Conservation (phyloP, 2,329 filamentous ascomycete species). For the Paraphoma chrysanthemicola region DNA sequence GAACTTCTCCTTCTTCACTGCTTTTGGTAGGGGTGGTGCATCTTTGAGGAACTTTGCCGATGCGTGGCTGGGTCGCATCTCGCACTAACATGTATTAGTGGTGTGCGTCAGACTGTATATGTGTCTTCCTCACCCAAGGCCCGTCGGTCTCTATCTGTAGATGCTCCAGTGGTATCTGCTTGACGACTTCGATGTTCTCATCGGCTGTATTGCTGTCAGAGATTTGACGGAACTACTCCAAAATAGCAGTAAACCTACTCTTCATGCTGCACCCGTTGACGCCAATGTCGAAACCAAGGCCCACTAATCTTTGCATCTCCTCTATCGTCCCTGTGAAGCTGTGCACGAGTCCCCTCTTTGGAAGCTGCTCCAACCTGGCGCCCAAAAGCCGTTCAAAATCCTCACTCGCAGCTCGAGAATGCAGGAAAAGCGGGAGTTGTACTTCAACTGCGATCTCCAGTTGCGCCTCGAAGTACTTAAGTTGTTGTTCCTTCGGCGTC, state of each 20-base stretch:
- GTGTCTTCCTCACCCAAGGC: slow-evolving; percentile 68
- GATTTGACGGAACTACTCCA: background rate
- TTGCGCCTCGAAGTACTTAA: slow-evolving; percentile 85
- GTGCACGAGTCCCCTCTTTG: slow-evolving; percentile 84
- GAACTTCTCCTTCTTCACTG: slow-evolving; percentile 97
- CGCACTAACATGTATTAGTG: slow-evolving; percentile 65
- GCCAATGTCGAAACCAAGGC: slow-evolving; percentile 86
- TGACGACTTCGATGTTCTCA: slow-evolving; percentile 85
- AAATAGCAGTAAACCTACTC: slow-evolving; percentile 51
- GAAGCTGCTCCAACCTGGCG: slow-evolving; percentile 68
- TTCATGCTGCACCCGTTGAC: slow-evolving; percentile 97
- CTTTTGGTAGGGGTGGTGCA: slow-evolving; percentile 75
- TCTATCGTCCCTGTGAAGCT: slow-evolving; percentile 89
- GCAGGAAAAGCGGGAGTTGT: slow-evolving; percentile 87
- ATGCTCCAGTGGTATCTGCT: slow-evolving; percentile 75
- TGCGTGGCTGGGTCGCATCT: slow-evolving; percentile 88
- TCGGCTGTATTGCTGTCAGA: slow-evolving; percentile 31
- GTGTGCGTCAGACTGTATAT: no score
- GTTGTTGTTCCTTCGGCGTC: slow-evolving; percentile 78
- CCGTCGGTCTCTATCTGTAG: slow-evolving; percentile 97
- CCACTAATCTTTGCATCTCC: slow-evolving; percentile 83
- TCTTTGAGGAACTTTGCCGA: slow-evolving; percentile 76
- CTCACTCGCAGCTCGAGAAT: slow-evolving; percentile 81
- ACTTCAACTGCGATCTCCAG: slow-evolving; percentile 78
- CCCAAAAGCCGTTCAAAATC: slow-evolving; percentile 67